These are phyloP conservation scores for Apocynum venetum DNA, from an alignment of 257 asterid genomes.

Conservation along the genomic window DNA sequence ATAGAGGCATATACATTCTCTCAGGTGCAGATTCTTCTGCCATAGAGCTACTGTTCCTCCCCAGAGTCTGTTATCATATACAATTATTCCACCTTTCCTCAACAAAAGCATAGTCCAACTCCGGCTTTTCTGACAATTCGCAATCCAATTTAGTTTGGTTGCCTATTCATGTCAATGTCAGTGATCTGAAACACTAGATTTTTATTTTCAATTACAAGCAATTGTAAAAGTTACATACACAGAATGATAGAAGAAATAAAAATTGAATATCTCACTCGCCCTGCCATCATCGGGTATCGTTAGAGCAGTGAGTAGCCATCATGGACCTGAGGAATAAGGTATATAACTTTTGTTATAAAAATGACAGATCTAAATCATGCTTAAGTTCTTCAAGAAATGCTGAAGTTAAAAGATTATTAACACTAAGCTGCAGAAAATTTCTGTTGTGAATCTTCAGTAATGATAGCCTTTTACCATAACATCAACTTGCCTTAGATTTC, in stretches of 20 bases:
- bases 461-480: not conserved
- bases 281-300: slow-evolving; percentile 15
- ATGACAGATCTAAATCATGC: not conserved
- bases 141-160: slow-evolving; percentile 42
- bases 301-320: slow-evolving; percentile 8
- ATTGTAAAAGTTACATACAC: not conserved
- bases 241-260: not conserved
- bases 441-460: not conserved
- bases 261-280: not conserved
- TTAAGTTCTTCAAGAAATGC: not conserved
- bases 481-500: too few species aligned
- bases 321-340: not conserved
- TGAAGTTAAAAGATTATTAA: not conserved
- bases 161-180: slow-evolving; percentile 44
- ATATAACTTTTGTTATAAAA: not conserved
- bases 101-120: slow-evolving; percentile 54
- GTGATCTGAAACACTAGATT: slow-evolving; percentile 32
- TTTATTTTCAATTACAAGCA: not conserved
- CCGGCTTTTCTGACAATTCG: slow-evolving; percentile 48
- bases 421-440: not conserved
- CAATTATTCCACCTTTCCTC: slow-evolving; percentile 43
- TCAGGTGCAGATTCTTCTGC: slow-evolving; percentile 14
- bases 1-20: not conserved
- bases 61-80: slow-evolving; percentile 38
- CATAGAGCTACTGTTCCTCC: slow-evolving; percentile 32